These are phyloP conservation scores for Iris pallida DNA, from an alignment of 116 monocot genomes.

Conservation along the genomic window DNA sequence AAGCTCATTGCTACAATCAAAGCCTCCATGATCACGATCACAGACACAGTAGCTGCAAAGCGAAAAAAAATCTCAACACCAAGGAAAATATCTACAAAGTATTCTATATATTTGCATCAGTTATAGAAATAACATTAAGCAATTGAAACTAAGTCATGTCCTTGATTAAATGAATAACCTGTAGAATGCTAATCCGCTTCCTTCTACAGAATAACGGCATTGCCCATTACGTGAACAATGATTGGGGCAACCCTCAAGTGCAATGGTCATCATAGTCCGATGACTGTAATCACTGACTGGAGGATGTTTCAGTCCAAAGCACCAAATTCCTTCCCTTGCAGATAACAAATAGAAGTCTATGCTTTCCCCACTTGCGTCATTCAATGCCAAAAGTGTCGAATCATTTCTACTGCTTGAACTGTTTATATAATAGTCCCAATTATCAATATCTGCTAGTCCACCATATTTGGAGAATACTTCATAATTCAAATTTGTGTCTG, in stretches of 20 bases:
- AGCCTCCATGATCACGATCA: slow-evolving; percentile 87
- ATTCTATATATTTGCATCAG: too few relatives aligned
- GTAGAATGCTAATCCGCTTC: slow-evolving; percentile 63
- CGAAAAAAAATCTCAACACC: slow-evolving; percentile 5
- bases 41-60: slow-evolving; percentile 64
- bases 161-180: slow-evolving; percentile 34
- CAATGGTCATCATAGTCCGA: slow-evolving; percentile 57
- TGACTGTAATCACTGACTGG: slow-evolving; percentile 15
- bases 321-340: slow-evolving; percentile 83
- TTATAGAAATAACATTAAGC: neutral
- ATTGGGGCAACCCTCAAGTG: slow-evolving; percentile 56
- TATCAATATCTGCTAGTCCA: slow-evolving; percentile 52
- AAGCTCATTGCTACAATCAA: slow-evolving; percentile 82
- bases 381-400: slow-evolving; percentile 42
- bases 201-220: slow-evolving; percentile 53
- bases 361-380: slow-evolving; percentile 30
- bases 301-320: slow-evolving; percentile 56
- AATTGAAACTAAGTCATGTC: neutral
- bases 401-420: slow-evolving; percentile 47
- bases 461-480: slow-evolving; percentile 63
- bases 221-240: slow-evolving; percentile 61
- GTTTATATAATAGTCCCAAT: slow-evolving; percentile 67
- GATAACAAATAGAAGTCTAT: slow-evolving; percentile 76
- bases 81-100: neutral
- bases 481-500: slow-evolving; percentile 45